Evolutionary conservation across 345 rosid genomes (phyloP).

Genomic region (Euphorbia peplus): DNA sequence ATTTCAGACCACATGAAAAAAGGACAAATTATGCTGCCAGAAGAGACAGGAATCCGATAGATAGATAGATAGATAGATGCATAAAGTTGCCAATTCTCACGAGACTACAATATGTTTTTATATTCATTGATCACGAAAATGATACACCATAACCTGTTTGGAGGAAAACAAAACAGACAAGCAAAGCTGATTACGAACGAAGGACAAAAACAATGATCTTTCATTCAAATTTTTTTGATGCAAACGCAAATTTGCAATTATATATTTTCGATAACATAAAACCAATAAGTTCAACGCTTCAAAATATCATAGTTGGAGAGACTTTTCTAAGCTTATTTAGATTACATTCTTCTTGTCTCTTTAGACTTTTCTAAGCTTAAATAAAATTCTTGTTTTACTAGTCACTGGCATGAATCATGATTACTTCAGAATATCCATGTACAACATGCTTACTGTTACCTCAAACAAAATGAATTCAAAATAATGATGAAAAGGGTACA

Average conservation of each 20-base stretch:
- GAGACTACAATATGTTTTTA: not conserved
- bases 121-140: not conserved
- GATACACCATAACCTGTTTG: not conserved
- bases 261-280: not conserved
- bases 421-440: constrained; percentile 1
- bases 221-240: not conserved
- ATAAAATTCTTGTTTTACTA: not conserved
- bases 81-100: not conserved
- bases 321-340: not conserved
- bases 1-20: not conserved
- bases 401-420: not conserved
- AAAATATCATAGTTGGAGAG: not conserved
- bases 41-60: not conserved
- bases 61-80: no score
- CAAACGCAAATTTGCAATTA: not conserved
- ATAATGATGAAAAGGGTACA: not conserved
- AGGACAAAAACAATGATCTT: not conserved
- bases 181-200: not conserved
- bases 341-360: not conserved
- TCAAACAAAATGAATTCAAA: constrained; percentile 10
- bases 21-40: not conserved
- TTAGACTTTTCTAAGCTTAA: constrained; percentile 1
- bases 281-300: not conserved
- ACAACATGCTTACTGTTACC: not conserved
- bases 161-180: not conserved